These are phyloP conservation scores for Coemansia nantahalensis DNA, from an alignment of 192 early-diverging fungal genomes.

Conservation along the genomic window DNA sequence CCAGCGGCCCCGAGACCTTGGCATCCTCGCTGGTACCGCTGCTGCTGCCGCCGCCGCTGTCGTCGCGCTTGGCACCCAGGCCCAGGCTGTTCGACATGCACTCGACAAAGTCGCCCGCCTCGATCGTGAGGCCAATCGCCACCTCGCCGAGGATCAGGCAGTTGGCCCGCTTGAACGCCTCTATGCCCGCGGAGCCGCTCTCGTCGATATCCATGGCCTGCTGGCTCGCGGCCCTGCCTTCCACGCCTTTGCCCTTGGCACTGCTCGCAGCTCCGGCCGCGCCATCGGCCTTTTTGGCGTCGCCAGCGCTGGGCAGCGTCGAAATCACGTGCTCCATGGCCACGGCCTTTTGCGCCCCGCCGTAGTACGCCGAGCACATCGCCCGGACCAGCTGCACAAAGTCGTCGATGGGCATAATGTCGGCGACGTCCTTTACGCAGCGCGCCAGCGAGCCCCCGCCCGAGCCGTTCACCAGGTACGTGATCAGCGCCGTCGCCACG, in stretches of 20 bases:
- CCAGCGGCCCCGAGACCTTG: conserved; percentile 17
- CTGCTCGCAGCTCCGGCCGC: neutral
- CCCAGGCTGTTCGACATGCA: conserved; percentile 48
- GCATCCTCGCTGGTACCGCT: too few relatives aligned
- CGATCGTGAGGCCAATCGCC: conserved; percentile 31
- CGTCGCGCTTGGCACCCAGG: conserved; percentile 9
- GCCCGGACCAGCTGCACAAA: conserved; percentile 22
- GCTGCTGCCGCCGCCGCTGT: too few relatives aligned
- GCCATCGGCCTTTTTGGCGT: conserved; percentile 20
- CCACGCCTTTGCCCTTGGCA: conserved; percentile 24
- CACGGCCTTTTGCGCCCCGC: conserved; percentile 29
- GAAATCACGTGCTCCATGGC: conserved; percentile 31
- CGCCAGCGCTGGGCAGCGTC: conserved; percentile 15
- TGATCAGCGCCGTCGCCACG: conserved; percentile 32
- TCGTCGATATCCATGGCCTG: conserved; percentile 45
- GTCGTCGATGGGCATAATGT: conserved; percentile 29
- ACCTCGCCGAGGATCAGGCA: conserved; percentile 35
- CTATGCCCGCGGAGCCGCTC: neutral
- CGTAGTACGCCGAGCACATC: conserved; percentile 19
- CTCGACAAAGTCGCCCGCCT: conserved; percentile 48
- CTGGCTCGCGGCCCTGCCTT: neutral
- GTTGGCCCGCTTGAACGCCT: conserved; percentile 31
- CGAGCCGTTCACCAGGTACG: conserved; percentile 34
- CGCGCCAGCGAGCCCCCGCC: conserved; percentile 40
- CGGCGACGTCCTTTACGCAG: conserved; percentile 28